These are phyloP conservation scores for Vigna nakashimae DNA, from an alignment of 306 rosid species.

Conservation along the genomic window DNA sequence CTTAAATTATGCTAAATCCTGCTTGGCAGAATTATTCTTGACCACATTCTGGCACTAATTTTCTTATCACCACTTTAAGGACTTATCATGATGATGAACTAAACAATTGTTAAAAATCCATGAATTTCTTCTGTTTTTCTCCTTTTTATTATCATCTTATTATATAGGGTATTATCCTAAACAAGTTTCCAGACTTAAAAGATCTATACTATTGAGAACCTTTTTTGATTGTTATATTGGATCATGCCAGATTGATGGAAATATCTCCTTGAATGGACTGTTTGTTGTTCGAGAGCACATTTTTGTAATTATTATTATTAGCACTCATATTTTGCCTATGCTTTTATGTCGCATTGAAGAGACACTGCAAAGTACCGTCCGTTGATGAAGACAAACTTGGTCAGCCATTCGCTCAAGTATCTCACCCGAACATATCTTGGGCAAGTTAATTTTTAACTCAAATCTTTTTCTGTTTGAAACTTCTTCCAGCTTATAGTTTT, in stretches of 20 bases:
- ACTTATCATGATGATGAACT: conserved; percentile 9
- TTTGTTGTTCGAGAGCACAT: conserved; percentile 20
- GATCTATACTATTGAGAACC: conserved; percentile 25
- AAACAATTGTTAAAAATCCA: conserved; percentile 32
- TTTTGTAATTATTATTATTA: conserved; percentile 10
- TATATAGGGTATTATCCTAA: not conserved
- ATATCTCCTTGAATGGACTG: conserved; percentile 1
- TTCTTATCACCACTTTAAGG: conserved; percentile 6
- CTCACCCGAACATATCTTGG: conserved; percentile 83
- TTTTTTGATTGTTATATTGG: conserved; percentile 24
- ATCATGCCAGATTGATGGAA: conserved; percentile 5
- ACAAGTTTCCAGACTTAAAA: conserved; percentile 25
- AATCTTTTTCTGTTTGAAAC: conserved; percentile 8
- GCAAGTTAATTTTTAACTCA: conserved; percentile 57
- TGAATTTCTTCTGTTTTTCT: not conserved
- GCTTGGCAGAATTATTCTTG: conserved; percentile 6
- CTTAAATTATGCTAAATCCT: conserved; percentile 23
- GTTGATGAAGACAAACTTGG: conserved; percentile 82
- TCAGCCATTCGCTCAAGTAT: conserved; percentile 86
- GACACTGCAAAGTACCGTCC: conserved; percentile 86
- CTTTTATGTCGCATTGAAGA: conserved; percentile 56
- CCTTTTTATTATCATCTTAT: not conserved
- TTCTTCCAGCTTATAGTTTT: conserved; percentile 21
- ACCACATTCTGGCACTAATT: not conserved
- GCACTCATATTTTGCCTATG: conserved; percentile 30